A percentile compares a stretch with the other conserved stretches of the same genome.
phyloP scores from a whole-genome alignment of 108 stramenopile genomes.

The Skeletonema costatum region DNA sequence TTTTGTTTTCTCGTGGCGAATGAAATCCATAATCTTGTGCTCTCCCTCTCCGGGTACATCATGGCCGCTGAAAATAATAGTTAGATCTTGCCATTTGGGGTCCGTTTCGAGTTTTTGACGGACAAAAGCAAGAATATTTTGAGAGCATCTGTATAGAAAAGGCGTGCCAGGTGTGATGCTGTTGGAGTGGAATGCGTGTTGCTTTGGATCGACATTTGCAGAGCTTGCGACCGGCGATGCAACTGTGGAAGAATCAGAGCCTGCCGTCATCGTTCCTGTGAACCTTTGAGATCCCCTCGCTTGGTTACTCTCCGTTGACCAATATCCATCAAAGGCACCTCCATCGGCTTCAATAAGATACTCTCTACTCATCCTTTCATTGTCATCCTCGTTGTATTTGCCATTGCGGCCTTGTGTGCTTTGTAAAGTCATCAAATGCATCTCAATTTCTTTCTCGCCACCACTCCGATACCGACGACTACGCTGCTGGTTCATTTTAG shows the following conservation, averaged over 20 bases:
- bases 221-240: slow-evolving; percentile 1
- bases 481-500: slow-evolving; percentile 99
- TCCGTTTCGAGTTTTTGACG: slow-evolving; percentile 74
- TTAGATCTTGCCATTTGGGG: slow-evolving; percentile 82
- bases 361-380: slow-evolving; percentile 21
- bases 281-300: slow-evolving; percentile 35
- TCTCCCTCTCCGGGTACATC: slow-evolving; percentile 99
- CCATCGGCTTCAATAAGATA: slow-evolving; percentile 41
- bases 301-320: not conserved
- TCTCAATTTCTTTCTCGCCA: slow-evolving; percentile 85
- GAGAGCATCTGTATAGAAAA: slow-evolving; percentile 87
- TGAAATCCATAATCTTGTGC: slow-evolving; percentile 99
- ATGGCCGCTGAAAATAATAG: slow-evolving; percentile 94
- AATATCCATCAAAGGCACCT: slow-evolving; percentile 40
- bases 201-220: slow-evolving; percentile 12
- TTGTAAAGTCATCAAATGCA: slow-evolving; percentile 63
- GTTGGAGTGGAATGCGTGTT: slow-evolving; percentile 93
- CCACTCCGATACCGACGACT: slow-evolving; percentile 93
- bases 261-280: slow-evolving; percentile 42
- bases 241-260: slow-evolving; percentile 2
- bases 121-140: slow-evolving; percentile 73
- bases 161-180: slow-evolving; percentile 98
- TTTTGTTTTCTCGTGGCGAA: slow-evolving; percentile 71
- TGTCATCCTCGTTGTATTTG: slow-evolving; percentile 39
- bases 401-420: slow-evolving; percentile 34